These are phyloP conservation scores for Penicillium antarcticum DNA, from an alignment of 495 filamentous ascomycete genomes.

Conservation along the genomic window DNA sequence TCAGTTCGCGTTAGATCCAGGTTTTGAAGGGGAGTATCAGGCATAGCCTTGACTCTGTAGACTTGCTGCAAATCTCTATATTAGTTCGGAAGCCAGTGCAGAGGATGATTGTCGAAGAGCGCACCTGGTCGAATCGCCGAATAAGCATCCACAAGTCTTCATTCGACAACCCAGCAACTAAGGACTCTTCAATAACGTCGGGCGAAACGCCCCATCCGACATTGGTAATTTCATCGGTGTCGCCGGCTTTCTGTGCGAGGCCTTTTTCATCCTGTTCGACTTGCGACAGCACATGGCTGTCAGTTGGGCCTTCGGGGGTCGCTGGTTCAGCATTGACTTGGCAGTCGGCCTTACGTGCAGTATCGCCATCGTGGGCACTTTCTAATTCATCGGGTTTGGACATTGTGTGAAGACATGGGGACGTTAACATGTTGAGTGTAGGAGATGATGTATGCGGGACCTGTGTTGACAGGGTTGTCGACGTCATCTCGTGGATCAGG, in stretches of 20 bases:
- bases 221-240: constrained; percentile 53
- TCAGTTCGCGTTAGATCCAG: constrained; percentile 81
- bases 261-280: constrained; percentile 47
- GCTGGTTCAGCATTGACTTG: background rate
- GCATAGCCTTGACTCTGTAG: constrained; percentile 74
- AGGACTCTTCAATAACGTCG: constrained; percentile 52
- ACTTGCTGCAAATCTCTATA: constrained; percentile 60
- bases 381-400: background rate
- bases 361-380: background rate
- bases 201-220: constrained; percentile 70
- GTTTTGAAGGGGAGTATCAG: constrained; percentile 50
- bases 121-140: constrained; percentile 23
- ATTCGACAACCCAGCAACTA: constrained; percentile 71
- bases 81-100: background rate
- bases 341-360: background rate
- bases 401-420: background rate
- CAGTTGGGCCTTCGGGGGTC: constrained; percentile 32
- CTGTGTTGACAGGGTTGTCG: constrained; percentile 1
- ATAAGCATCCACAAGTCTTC: constrained; percentile 78
- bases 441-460: background rate
- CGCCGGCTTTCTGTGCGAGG: constrained; percentile 41
- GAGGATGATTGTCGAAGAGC: no score
- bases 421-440: background rate
- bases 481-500: constrained; percentile 13
- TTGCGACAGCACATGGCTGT: constrained; percentile 47